Evolutionary conservation across 108 stramenopile genomes (phyloP), one percentile per base, ranked within the genome.

Genomic region (Skeletonema tropicum): DNA sequence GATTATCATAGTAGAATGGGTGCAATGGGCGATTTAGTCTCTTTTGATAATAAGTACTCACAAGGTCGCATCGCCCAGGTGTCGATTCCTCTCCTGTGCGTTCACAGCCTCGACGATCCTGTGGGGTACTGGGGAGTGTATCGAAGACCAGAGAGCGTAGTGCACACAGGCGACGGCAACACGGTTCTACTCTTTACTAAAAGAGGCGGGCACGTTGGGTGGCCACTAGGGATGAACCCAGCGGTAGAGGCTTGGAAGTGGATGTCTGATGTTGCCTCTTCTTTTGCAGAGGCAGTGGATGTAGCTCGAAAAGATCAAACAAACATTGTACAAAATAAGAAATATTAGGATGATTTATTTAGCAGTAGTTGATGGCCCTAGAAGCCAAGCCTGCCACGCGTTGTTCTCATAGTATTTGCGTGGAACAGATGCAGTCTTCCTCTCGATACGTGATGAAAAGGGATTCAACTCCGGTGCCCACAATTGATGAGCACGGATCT

Each of bases 341-440:
- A n/a, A 15, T n/a, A 45, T 45, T 45, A 45, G 11, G 3, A 45
- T n/a, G 21, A 6, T 23, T 55, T 55, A 55, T 17, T 7, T 55
- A 55, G 23, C 23, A 55, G 52, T 10, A 25, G 23, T 23, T 23
- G 52, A 23, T 55, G 52, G 52, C 26, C 88, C 90, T 11, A 93
- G 57, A 25, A 78, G 26, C 92, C 92, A 95, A 17, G 92, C 91
- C 77, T 95, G 94, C 94, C 94, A 95, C 11, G 86, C 88, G 6
- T 83, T 73, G 71, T 95, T 95, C 66, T 95, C 94, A 46, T 83
- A 77, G 68, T 95, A 93, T 75, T 61, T 76, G 57, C 70, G 65
- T 39, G 30, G 60, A 64, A 84, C 90, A 42, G 77, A 89, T 61
- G 68, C 84, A 7, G 89, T 85, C 38, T 75, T 39, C 59, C 88